These are phyloP conservation scores for Yamadazyma ubonensis DNA, from an alignment of 805 yeast species.

Conservation along the genomic window DNA sequence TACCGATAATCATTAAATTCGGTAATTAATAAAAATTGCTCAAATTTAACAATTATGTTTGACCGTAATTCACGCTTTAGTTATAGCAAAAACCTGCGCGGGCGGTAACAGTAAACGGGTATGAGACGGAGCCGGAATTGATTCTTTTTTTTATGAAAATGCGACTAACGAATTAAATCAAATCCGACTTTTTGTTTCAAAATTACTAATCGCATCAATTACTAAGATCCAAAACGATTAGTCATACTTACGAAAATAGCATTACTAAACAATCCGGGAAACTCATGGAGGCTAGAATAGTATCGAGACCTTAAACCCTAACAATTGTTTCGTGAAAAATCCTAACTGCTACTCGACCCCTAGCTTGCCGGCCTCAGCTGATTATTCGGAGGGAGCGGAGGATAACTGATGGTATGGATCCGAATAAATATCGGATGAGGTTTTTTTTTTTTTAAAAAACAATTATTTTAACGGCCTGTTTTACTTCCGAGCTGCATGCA, in stretches of 20 bases:
- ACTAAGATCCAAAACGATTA: neutral
- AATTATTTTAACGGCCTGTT: neutral
- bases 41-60: too few species aligned
- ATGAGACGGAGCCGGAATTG: neutral
- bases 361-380: constrained; percentile 1
- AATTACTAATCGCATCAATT: neutral
- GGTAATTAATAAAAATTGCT: too few species aligned
- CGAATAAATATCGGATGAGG: constrained; percentile 2
- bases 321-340: too few species aligned
- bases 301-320: too few species aligned
- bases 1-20: too few species aligned
- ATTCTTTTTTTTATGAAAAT: too few species aligned
- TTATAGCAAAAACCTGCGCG: too few species aligned
- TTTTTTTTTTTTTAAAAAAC: neutral
- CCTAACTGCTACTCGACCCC: too few species aligned
- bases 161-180: neutral
- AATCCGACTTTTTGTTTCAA: neutral
- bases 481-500: constrained; percentile 3
- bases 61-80: too few species aligned
- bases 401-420: neutral
- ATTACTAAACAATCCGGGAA: neutral
- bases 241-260: neutral
- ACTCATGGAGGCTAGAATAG: neutral
- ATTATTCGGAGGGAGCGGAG: neutral
- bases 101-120: too few species aligned